Evolutionary conservation across 306 rosid genomes (phyloP), one percentile per base, ranked within the genome.

Genomic region (Vigna hirtella): DNA sequence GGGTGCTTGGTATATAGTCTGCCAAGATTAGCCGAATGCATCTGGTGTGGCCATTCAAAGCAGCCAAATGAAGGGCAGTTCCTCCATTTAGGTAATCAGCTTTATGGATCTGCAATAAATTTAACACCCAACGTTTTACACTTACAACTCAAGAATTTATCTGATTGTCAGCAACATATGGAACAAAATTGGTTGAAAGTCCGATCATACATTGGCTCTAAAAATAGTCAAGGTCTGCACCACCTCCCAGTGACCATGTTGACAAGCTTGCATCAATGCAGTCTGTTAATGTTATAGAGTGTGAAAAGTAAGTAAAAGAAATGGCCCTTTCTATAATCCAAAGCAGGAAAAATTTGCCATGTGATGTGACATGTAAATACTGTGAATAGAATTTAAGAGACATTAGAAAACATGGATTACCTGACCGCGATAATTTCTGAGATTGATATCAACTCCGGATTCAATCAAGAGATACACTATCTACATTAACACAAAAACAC

Each of bases 261-360:
- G 98, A 82, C 99, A 95, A 74, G 99, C 99, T 95, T 95, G 99
- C 99, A 95, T 95, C 90, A 95, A 86, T 76, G 99, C 99, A 83
- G 99, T 95, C 99, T 94, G 91, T 86, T 84, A 63, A 78, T 65
- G 63, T 56, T 61, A 70, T 26, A 42, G 65, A 72, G 16, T 28
- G 13, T 50, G 20, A 73, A 32, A 62, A 62, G 50, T 74, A 66
- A 51, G 72, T 9, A 80, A 59, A 57, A 24, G 0, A 58, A 14
- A 59, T 59, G 42, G 4, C 18, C 36, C 8, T 10, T 57, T 53
- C 28, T 53, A 53, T 53, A 18, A 18, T 53, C 59, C 28, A 18
- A 53, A 52, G 3, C 28, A 18, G 28, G 6, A 53, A 22, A 26
- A 59, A 72, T 2, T 64, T 48, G 48, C 43, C 28, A 69, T 38